Evolutionary conservation across 805 yeast genomes (phyloP), one percentile per base, ranked within the genome.

Genomic region (Debaryomyces hansenii): DNA sequence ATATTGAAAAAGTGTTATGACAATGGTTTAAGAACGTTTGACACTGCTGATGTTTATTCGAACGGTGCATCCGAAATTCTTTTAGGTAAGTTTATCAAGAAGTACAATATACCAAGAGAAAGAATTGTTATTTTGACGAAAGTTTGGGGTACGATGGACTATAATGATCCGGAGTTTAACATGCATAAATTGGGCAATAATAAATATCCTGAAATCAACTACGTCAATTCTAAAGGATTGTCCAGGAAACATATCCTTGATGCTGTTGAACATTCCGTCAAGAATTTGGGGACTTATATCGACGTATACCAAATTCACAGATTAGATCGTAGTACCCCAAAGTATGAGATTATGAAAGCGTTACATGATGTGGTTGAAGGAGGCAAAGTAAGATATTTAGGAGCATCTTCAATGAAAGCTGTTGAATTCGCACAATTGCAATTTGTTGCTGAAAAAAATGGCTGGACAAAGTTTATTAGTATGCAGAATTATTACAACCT

Each of bases 261-360:
- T 47, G 78, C 78, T 38, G 68, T 60, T 43, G 57, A 60, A 41
- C 62, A 56, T 4, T 71, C 78, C 3, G 72, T 69, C 10, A 54
- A 16, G 18, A 16, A 16, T 16, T 57, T 78, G 46, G 83, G 83
- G 4, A 78, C 82, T 4, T 73, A 76, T 53, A 70, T 77, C 37
- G 82, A 78, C 57, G 70, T 82, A 15, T 63, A 70, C n/a, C 85
- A 80, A 60, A 77, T 82, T 53, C 87, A 83, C 60, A 62, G 86
- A 16, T 59, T 71, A 42, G 87, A 83, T 59, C 55, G 54, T 21
- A 55, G 62, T 3, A 70, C 77, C 83, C 24, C 18, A 16, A 68
- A 72, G 46, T 70, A 70, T 41, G 87, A 82, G 53, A 76, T 72
- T 27, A 80, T 82, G 83, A 74, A 64, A 54, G 77, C 85, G 0